Base-by-base conservation (phyloP, 2,329 filamentous ascomycete genomes). In the Scleromitrula shiraiana region DNA sequence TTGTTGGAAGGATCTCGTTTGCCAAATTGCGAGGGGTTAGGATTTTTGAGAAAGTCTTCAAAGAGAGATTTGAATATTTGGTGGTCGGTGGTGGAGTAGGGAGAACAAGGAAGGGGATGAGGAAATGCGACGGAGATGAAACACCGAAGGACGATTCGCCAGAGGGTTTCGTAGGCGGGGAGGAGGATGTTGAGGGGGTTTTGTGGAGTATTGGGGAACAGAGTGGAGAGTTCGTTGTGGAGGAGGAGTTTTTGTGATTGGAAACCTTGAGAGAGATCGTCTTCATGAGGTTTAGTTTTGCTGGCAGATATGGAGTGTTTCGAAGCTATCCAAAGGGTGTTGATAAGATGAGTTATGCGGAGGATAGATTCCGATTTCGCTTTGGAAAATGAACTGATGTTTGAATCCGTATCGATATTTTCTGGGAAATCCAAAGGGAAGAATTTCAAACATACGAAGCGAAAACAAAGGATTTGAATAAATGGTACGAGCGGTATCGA, bases 141-240 rank as follows among this genome's bases (percentile, higher is more conserved):
- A 23, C 41, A 46, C 4, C 45, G 44, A 10, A 54, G 42, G 1
- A 54, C 48, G 4, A 53, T 40, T 10, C 41, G 33, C 53, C 48
- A 54, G 0, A 54, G 19, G 1, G 47, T 53, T 30, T 54, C 48
- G 42, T 53, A 54, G 5, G 50, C 47, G 3, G 53, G 53, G 3
- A 54, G 29, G 2, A 54, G 27, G 3, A 51, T 30, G 27, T 51
- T 49, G 2, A 54, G 35, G 5, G 50, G 53, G n/a, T 51, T 54
- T 1, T 10, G 5, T 12, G 29, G 5, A 5, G 9, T 9, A 3
- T 5, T 12, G 27, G 39, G n/a, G n/a, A 41, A 48, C 3, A 48
- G 22, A 7, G 14, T 24, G 12, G 5, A 5, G 5, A 48, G 33
- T 49, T 44, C 29, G 17, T 3, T n/a, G 7, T 1, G 22, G 10